phyloP scores from a whole-genome alignment of 129 eudicot species.

The Gnaphalium uliginosum region DNA sequence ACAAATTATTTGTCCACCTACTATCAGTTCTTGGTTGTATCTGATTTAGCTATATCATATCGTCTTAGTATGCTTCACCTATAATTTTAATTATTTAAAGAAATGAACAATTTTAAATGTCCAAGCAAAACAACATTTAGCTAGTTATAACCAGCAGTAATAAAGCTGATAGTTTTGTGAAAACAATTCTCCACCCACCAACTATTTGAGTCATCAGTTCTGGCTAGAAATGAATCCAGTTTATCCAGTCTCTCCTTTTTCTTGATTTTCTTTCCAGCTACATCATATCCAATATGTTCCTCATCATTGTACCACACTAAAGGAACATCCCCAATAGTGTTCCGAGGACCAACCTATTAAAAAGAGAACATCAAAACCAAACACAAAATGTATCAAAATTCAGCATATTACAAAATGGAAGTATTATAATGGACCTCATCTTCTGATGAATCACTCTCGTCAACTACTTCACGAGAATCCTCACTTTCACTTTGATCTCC shows the following conservation, averaged over 20 bases:
- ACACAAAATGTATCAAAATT: neutral
- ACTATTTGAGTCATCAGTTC: constrained; percentile 74
- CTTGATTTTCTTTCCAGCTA: constrained; percentile 89
- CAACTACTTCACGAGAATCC: constrained; percentile 67
- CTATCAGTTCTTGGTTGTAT: neutral
- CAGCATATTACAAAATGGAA: neutral
- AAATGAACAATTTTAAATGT: neutral
- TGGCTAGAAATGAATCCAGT: constrained; percentile 65
- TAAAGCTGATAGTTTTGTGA: neutral
- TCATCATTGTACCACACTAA: constrained; percentile 91
- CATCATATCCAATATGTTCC: constrained; percentile 92
- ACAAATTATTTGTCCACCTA: neutral
- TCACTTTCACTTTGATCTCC: constrained; percentile 50
- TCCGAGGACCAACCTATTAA: constrained; percentile 80
- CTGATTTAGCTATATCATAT: constrained; percentile 7
- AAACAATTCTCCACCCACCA: constrained; percentile 52
- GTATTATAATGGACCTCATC: constrained; percentile 63
- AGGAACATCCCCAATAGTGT: constrained; percentile 94
- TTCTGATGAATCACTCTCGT: constrained; percentile 99
- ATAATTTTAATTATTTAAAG: neutral
- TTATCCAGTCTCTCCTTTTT: constrained; percentile 84
- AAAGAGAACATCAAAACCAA: neutral
- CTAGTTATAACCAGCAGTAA: neutral
- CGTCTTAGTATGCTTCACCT: constrained; percentile 2
- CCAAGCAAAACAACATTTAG: neutral